Evolutionary conservation across 495 filamentous ascomycete genomes (phyloP).

Genomic region (Aspergillus egyptiacus): DNA sequence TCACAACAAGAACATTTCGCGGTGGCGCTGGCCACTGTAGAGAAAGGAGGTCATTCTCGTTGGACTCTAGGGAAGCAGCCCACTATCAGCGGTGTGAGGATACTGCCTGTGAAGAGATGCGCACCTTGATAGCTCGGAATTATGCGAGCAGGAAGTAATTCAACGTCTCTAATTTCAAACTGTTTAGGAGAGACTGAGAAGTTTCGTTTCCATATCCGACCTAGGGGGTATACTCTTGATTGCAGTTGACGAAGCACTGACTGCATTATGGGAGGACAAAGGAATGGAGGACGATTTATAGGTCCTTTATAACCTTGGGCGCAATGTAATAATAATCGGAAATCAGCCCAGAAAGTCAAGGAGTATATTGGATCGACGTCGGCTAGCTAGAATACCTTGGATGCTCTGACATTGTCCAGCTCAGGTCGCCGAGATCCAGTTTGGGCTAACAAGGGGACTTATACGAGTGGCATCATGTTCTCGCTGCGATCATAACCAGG

Average conservation of each 20-base stretch:
- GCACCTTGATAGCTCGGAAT: conserved; percentile 50
- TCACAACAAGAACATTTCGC: conserved; percentile 82
- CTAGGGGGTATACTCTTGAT: background rate
- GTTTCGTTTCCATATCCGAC: conserved; percentile 12
- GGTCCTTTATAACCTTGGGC: background rate
- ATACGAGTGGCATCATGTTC: background rate
- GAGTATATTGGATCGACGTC: background rate
- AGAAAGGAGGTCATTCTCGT: conserved; percentile 60
- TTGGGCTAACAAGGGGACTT: background rate
- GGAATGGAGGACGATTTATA: conserved; percentile 13
- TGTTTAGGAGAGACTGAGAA: conserved; percentile 38
- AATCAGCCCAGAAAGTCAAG: no score
- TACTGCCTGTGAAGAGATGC: conserved; percentile 12
- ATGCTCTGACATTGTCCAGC: background rate
- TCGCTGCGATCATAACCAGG: background rate
- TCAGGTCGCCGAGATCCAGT: background rate
- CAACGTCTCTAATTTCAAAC: conserved; percentile 40
- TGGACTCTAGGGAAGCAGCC: conserved; percentile 41
- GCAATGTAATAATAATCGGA: no score
- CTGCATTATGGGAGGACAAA: conserved; percentile 13
- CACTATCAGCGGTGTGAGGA: background rate
- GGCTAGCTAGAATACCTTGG: conserved; percentile 1
- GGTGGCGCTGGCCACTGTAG: conserved; percentile 87
- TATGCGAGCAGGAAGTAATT: conserved; percentile 34
- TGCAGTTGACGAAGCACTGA: conserved; percentile 8